Base-by-base conservation (phyloP, 306 rosid species). In the Herpetospermum pedunculosum region DNA sequence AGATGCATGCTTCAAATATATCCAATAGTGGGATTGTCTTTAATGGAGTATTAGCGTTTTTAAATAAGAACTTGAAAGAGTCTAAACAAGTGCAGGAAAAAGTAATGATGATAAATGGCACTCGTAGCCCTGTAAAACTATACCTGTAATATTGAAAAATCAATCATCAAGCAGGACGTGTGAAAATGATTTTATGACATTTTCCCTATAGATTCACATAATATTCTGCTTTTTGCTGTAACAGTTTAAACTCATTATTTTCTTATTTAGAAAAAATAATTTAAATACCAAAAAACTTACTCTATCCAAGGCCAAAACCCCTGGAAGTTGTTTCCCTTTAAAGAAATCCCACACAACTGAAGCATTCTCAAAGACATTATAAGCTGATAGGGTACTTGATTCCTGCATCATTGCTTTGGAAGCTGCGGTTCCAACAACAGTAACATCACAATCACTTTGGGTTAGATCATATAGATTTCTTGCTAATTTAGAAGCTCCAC, bases 281-380 rank as follows among this genome's bases (percentile, higher is more conserved):
- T 18, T 67, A 44, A 76, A 78, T 30, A 12, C 32, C 18, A 7
- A 21, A 70, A 35, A 71, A 62, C 86, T 48, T 84, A 94, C 98
- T 73, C 85, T 89, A 80, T 91, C 98, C 23, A 91, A 76, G 72
- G 96, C 97, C 75, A 75, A 53, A 74, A 88, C 85, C 46, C 95
- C 97, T 5, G 97, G 97, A 70, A 91, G 97, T 80, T 86, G 89
- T 82, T 93, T 86, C 81, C 94, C 91, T 83, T 91, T 89, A 77
- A 94, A 88, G 88, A 86, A 89, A 78, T 88, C 95, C 98, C 98
- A 91, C 73, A 89, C 84, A 70, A 84, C 95, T 4, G 98, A 88
- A 82, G 96, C 92, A 85, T 84, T 83, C 79, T 81, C 86, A 71
- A 94, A 28, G 82, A 77, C 81, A 76, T 74, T 81, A 78, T 82